Percentiles rank a stretch among this genome's conserved stretches.
Evolutionary conservation across 169 alveolate species (phyloP).

Genomic region (Babesia bovis): DNA sequence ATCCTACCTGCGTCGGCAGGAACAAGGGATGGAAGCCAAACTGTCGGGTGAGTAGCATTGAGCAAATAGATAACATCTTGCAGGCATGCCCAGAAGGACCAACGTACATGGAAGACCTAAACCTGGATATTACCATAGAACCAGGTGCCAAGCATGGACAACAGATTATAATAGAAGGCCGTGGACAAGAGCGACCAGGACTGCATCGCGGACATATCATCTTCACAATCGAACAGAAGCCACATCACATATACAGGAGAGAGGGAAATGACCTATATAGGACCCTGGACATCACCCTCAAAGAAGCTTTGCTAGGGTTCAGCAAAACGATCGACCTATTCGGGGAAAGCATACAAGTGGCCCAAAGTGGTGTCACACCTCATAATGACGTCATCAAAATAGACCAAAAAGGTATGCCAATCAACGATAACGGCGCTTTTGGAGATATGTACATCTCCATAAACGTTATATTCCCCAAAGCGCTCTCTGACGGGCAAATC

Average conservation of each 20-base stretch:
- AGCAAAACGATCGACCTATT: conserved; percentile 72
- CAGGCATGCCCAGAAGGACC: conserved; percentile 80
- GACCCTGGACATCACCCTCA: conserved; percentile 73
- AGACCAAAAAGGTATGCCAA: conserved; percentile 80
- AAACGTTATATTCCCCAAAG: conserved; percentile 74
- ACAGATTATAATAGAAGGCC: conserved; percentile 77
- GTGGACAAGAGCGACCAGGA: conserved; percentile 82
- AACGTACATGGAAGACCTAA: conserved; percentile 41
- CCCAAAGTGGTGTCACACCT: conserved; percentile 76
- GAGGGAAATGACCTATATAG: conserved; percentile 80
- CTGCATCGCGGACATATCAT: conserved; percentile 77
- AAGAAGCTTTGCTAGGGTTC: conserved; percentile 81
- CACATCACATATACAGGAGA: conserved; percentile 69
- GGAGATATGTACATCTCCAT: conserved; percentile 78
- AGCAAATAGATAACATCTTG: not conserved
- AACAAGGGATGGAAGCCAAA: conserved; percentile 80
- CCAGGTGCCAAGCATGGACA: conserved; percentile 73
- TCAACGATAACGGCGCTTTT: conserved; percentile 58
- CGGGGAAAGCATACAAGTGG: conserved; percentile 73
- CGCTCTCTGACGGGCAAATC: conserved; percentile 69
- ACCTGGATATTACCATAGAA: conserved; percentile 39
- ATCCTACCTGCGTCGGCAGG: conserved; percentile 79
- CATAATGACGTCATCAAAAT: conserved; percentile 75
- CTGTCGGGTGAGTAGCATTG: conserved; percentile 58
- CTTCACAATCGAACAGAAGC: conserved; percentile 70